Percentiles rank a stretch among this genome's conserved stretches.
These are phyloP conservation scores for Carex arenaria DNA, from an alignment of 202 grass and related monocot genomes.

Conservation along the genomic window DNA sequence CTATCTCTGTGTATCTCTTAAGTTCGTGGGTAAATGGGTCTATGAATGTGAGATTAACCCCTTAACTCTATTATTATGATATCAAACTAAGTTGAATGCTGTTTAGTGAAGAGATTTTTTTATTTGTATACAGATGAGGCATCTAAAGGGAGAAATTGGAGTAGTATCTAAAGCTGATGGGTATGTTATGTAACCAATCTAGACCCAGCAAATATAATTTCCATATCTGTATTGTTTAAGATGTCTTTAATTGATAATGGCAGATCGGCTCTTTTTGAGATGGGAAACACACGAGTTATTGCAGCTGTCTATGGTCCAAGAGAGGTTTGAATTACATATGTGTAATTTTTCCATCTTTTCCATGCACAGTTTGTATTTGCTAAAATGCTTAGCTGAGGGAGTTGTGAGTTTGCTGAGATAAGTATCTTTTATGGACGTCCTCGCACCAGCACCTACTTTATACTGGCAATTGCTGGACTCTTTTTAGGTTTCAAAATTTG, in stretches of 20 bases:
- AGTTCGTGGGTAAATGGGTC: no score
- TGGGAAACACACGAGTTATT: conserved; percentile 91
- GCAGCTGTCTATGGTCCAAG: conserved; percentile 75
- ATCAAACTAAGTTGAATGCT: not conserved
- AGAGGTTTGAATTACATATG: conserved; percentile 36
- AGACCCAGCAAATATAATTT: not conserved
- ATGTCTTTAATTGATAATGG: not conserved
- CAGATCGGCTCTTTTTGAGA: conserved; percentile 91
- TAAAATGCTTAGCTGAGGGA: not conserved
- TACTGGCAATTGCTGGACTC: not conserved
- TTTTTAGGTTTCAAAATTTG: not conserved
- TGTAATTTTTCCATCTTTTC: not conserved
- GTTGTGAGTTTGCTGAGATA: not conserved
- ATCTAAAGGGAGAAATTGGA: conserved; percentile 70
- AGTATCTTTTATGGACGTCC: not conserved
- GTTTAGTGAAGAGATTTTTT: not conserved
- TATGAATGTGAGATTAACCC: no score
- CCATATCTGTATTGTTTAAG: not conserved
- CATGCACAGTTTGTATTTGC: not conserved
- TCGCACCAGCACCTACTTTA: not conserved
- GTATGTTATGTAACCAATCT: conserved; percentile 22
- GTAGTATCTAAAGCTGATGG: conserved; percentile 74
- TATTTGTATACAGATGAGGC: conserved; percentile 58
- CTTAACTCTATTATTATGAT: not conserved
- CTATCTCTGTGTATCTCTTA: no score